Conservation (phyloP, 306 rosid genomes). For the Quercus aquifolioides region DNA sequence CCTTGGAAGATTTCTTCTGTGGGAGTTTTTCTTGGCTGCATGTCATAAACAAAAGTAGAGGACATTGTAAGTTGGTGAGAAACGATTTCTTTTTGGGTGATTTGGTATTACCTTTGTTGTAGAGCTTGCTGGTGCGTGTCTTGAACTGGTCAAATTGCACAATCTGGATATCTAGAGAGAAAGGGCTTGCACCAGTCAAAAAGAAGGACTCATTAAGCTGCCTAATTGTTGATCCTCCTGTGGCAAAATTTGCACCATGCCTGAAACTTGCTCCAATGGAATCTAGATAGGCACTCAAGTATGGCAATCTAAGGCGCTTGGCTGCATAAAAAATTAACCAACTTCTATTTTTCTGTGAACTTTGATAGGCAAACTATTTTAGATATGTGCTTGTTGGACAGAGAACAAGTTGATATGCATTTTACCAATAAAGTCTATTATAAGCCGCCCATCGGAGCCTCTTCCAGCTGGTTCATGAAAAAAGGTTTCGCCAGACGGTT, state of each 20-base stretch:
- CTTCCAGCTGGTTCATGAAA: conserved; percentile 59
- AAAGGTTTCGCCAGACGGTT: conserved; percentile 60
- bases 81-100: neutral
- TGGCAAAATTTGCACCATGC: conserved; percentile 87
- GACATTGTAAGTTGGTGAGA: neutral
- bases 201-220: conserved; percentile 50
- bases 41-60: neutral
- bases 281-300: conserved; percentile 57
- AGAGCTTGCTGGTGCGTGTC: conserved; percentile 46
- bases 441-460: conserved; percentile 67
- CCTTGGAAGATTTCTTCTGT: conserved; percentile 36
- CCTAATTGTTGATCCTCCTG: conserved; percentile 67
- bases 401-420: neutral
- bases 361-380: neutral
- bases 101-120: conserved; percentile 37
- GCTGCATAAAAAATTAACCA: conserved; percentile 37
- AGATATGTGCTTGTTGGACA: neutral
- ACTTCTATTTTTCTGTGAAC: neutral
- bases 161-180: conserved; percentile 61
- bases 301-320: conserved; percentile 44
- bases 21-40: conserved; percentile 30
- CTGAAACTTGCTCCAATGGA: conserved; percentile 68
- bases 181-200: conserved; percentile 55
- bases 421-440: conserved; percentile 64
- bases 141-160: conserved; percentile 57